Percentiles rank a stretch among this genome's conserved stretches.
Evolutionary conservation across 768 basidiomycete species (phyloP).

Genomic region (Kwoniella botswanensis): DNA sequence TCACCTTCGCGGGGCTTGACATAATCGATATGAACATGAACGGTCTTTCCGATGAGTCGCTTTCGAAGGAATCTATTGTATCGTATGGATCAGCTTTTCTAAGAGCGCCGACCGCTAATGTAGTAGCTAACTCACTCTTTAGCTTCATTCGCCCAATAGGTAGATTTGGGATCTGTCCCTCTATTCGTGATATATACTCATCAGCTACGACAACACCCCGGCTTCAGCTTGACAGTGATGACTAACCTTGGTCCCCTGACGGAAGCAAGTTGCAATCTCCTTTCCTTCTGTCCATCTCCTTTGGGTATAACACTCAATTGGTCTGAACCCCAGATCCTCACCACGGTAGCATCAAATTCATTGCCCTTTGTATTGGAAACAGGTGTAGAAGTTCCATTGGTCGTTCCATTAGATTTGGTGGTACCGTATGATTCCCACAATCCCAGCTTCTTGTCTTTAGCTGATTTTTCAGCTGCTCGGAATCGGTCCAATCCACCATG

Average conservation of each 20-base stretch:
- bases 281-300: constrained; percentile 70
- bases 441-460: constrained; percentile 63
- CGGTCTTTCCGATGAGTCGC: constrained; percentile 74
- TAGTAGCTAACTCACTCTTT: constrained; percentile 63
- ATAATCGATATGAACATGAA: constrained; percentile 72
- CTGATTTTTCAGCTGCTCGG: constrained; percentile 75
- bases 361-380: constrained; percentile 47
- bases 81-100: constrained; percentile 4
- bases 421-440: constrained; percentile 55
- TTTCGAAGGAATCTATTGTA: constrained; percentile 73
- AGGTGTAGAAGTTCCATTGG: constrained; percentile 31
- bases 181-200: constrained; percentile 60
- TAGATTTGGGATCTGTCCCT: constrained; percentile 81
- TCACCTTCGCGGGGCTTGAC: constrained; percentile 89
- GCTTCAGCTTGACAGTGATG: too few species aligned
- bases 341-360: constrained; percentile 78
- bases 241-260: constrained; percentile 79
- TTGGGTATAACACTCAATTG: constrained; percentile 81
- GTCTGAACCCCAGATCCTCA: constrained; percentile 90
- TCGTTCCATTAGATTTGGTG: constrained; percentile 43
- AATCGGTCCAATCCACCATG: constrained; percentile 85
- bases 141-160: constrained; percentile 87
- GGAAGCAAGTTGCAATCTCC: constrained; percentile 83
- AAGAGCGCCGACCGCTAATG: background rate
- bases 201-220: constrained; percentile 2